Conservation (phyloP, 2,329 filamentous ascomycete genomes). For the Verticillium nonalfalfae region DNA sequence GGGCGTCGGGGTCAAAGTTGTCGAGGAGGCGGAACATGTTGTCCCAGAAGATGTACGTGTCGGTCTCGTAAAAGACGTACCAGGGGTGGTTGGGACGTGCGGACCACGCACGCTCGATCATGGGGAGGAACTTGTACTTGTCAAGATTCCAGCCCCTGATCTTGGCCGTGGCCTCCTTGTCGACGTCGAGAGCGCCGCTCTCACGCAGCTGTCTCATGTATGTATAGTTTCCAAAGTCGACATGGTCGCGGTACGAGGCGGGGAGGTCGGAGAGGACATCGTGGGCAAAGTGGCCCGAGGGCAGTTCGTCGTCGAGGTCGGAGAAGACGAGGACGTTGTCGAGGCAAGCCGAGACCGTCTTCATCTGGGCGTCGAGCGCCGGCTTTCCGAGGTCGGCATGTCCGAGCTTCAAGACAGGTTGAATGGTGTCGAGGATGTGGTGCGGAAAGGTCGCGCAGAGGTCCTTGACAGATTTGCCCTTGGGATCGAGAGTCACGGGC, state of each 20-base stretch:
- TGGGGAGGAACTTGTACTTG: constrained; percentile 52
- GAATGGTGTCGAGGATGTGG: constrained; percentile 16
- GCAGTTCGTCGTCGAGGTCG: constrained; percentile 33
- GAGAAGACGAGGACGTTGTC: constrained; percentile 40
- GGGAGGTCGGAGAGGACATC: constrained; percentile 41
- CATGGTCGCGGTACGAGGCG: constrained; percentile 22
- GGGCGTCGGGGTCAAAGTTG: constrained; percentile 35
- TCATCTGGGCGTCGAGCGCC: constrained; percentile 38
- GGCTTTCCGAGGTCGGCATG: constrained; percentile 30
- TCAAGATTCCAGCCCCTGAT: constrained; percentile 45
- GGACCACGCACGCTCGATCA: constrained; percentile 43
- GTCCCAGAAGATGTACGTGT: constrained; percentile 37
- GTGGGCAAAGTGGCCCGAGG: constrained; percentile 33
- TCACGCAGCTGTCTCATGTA: constrained; percentile 27
- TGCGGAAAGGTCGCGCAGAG: constrained; percentile 20
- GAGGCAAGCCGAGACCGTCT: constrained; percentile 46
- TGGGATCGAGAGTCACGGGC: constrained; percentile 13
- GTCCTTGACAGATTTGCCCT: constrained; percentile 11
- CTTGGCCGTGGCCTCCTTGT: constrained; percentile 20
- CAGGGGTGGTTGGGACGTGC: constrained; percentile 40
- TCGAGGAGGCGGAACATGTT: constrained; percentile 42
- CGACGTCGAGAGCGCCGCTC: constrained; percentile 23
- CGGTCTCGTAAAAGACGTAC: constrained; percentile 51
- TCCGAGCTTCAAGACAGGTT: constrained; percentile 39
- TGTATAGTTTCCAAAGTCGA: constrained; percentile 27